Conservation (phyloP, 2,329 filamentous ascomycete genomes). For the Cercospora sp. region DNA sequence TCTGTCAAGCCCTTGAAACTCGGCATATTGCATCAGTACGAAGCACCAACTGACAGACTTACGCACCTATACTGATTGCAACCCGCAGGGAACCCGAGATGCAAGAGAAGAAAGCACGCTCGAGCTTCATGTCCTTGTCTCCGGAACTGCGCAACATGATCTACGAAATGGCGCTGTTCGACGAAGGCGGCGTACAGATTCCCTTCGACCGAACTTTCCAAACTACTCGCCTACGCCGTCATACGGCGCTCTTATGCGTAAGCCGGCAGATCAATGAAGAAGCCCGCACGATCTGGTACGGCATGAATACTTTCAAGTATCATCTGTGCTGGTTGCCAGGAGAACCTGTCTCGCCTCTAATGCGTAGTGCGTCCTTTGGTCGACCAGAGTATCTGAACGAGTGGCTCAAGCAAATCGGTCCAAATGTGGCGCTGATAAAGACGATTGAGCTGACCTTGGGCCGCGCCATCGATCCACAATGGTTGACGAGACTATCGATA, state of each 20-base stretch:
- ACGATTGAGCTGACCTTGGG: too few relatives aligned
- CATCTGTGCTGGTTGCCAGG: background rate
- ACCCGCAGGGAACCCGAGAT: slow-evolving; percentile 1
- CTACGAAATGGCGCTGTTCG: background rate
- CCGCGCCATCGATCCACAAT: background rate
- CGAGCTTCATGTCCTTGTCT: slow-evolving; percentile 13
- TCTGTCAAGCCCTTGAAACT: background rate
- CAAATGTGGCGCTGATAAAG: too few relatives aligned
- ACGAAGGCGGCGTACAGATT: background rate
- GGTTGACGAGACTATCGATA: background rate
- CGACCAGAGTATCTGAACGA: too few relatives aligned
- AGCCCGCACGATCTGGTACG: background rate
- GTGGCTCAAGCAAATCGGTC: too few relatives aligned
- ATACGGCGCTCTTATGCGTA: background rate
- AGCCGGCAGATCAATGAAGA: background rate
- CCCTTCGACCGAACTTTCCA: background rate
- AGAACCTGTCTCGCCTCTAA: background rate
- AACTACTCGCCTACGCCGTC: background rate
- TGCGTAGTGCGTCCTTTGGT: background rate
- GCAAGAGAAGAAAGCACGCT: background rate
- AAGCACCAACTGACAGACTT: background rate
- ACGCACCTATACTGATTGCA: background rate
- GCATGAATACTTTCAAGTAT: background rate
- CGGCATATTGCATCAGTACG: background rate
- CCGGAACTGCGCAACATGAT: slow-evolving; percentile 13